Percentiles rank a stretch among this genome's conserved stretches.
Evolutionary conservation across 2,329 filamentous ascomycete genomes (phyloP).

Genomic region (Stachybotrys echinatus): DNA sequence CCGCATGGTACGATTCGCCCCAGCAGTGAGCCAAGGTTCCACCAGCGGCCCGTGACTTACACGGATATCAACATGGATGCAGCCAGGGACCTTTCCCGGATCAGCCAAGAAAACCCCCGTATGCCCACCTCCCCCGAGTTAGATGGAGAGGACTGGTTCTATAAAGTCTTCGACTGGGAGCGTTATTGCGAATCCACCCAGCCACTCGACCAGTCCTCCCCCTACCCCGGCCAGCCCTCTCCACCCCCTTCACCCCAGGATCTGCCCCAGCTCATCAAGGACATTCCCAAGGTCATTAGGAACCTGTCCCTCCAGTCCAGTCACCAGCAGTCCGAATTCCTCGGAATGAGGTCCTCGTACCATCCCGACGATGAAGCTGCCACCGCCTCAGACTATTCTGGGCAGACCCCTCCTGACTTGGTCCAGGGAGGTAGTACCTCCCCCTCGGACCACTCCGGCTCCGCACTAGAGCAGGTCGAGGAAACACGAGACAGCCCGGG

Average conservation of each 20-base stretch:
- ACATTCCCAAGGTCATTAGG: slow-evolving; percentile 26
- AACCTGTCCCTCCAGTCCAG: slow-evolving; percentile 23
- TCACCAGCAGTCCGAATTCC: slow-evolving; percentile 21
- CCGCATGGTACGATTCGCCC: slow-evolving; percentile 30
- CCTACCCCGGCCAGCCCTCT: slow-evolving; percentile 16
- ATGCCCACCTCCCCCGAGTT: slow-evolving; percentile 26
- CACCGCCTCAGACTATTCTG: slow-evolving; percentile 29
- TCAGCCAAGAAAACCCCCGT: slow-evolving; percentile 29
- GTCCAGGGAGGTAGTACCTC: slow-evolving; percentile 31
- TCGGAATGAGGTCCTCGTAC: slow-evolving; percentile 27
- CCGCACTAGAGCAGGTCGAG: slow-evolving; percentile 23
- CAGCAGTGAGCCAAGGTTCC: slow-evolving; percentile 31
- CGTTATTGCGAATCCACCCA: slow-evolving; percentile 26
- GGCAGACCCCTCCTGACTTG: slow-evolving; percentile 31
- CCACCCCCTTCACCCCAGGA: slow-evolving; percentile 12
- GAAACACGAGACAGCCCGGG: slow-evolving; percentile 22
- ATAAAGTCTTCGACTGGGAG: slow-evolving; percentile 31
- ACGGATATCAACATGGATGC: slow-evolving; percentile 34
- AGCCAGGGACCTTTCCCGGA: slow-evolving; percentile 25
- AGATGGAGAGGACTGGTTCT: slow-evolving; percentile 28
- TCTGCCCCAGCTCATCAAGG: slow-evolving; percentile 27
- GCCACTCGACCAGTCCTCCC: slow-evolving; percentile 20
- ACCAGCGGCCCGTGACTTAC: slow-evolving; percentile 36
- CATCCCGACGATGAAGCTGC: slow-evolving; percentile 24
- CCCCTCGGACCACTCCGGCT: slow-evolving; percentile 33